Evolutionary conservation across 2,329 filamentous ascomycete species (phyloP), one percentile per base, ranked within the genome.

Genomic region (Ophiostoma fasciatum): DNA sequence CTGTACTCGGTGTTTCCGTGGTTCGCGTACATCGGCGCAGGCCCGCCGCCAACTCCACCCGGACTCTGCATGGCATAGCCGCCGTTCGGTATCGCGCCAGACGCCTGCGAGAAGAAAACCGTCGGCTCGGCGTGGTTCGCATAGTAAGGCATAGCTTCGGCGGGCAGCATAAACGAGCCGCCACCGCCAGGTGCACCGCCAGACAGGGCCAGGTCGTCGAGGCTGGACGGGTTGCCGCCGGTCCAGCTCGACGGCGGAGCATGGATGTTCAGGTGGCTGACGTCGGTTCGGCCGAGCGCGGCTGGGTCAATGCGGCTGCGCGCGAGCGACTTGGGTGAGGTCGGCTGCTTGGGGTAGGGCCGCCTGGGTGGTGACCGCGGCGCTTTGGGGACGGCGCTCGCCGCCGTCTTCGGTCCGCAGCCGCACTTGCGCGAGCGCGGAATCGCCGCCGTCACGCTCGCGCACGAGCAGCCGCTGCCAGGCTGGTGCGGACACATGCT

Each of bases 401-500:
- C 6, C 3, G 34, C 21, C 8, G 28, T 19, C 17, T 42, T 49
- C 1, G 46, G 22, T 1, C 46, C 43, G 46, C 72, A 77, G 27
- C 55, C 55, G 37, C 72, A 77, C 36, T 64, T 64, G 40, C 71
- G 64, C 43, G 68, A 68, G 44, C 65, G 64, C 2, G 72, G 71
- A 38, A 78, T 71, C 7, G 72, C 72, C 23, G 71, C 72, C 13
- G 75, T 78, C n/a, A 81, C 64, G 41, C 67, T 66, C 29, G 66
- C 65, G 50, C 72, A 79, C 23, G 63, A 64, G 51, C 76, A 82
- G n/a, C 58, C 55, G 28, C 68, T 68, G 34, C 71, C 71, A 21
- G 66, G 62, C 7, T 73, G 68, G 47, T 82, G 78, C 36, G 78
- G 76, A 48, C 78, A 82, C 36, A 69, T 67, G 52, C 75, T 81